A percentile compares a stretch with the other conserved stretches of the same genome.
Conservation (phyloP, 2,329 filamentous ascomycete species). For the Malbranchea cinnamomea region DNA sequence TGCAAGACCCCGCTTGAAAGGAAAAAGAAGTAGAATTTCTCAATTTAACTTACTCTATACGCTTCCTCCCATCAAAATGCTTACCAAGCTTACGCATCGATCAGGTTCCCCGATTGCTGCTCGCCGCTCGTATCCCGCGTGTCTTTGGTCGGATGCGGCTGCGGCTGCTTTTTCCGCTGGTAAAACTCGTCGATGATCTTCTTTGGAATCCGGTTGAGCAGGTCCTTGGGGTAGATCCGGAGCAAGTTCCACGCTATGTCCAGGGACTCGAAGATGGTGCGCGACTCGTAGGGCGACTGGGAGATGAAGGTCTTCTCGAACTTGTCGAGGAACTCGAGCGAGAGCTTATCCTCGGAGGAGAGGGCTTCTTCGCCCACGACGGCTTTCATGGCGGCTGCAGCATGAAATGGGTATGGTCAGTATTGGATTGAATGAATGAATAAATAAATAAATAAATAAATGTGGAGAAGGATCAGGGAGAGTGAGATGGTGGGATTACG, state of each 20-base stretch:
- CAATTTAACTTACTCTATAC: too few species aligned
- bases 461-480: too few species aligned
- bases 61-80: too few species aligned
- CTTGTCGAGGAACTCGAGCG: conserved; percentile 94
- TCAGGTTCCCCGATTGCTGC: conserved; percentile 23
- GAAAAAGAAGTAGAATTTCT: too few species aligned
- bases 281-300: conserved; percentile 83
- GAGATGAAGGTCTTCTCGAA: conserved; percentile 92
- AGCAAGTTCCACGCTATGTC: conserved; percentile 94
- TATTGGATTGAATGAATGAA: too few species aligned
- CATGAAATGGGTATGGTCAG: conserved; percentile 1
- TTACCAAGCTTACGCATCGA: conserved; percentile 29
- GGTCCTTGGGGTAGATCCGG: conserved; percentile 93
- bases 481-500: conserved; percentile 11
- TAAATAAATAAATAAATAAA: too few species aligned
- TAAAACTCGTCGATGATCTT: conserved; percentile 76
- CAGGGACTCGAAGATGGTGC: conserved; percentile 81
- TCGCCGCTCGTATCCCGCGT: conserved; percentile 29
- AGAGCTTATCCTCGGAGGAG: conserved; percentile 91
- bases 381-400: conserved; percentile 82
- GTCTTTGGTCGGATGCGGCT: conserved; percentile 26
- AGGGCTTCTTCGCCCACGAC: conserved; percentile 97
- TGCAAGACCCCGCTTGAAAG: too few species aligned
- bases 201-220: conserved; percentile 86
- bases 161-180: conserved; percentile 39